A percentile compares a stretch with the other conserved stretches of the same genome.
phyloP scores from a whole-genome alignment of 225 moss, liverwort and hornwort genomes.

The Bryoerythrophyllum caledonicum region DNA sequence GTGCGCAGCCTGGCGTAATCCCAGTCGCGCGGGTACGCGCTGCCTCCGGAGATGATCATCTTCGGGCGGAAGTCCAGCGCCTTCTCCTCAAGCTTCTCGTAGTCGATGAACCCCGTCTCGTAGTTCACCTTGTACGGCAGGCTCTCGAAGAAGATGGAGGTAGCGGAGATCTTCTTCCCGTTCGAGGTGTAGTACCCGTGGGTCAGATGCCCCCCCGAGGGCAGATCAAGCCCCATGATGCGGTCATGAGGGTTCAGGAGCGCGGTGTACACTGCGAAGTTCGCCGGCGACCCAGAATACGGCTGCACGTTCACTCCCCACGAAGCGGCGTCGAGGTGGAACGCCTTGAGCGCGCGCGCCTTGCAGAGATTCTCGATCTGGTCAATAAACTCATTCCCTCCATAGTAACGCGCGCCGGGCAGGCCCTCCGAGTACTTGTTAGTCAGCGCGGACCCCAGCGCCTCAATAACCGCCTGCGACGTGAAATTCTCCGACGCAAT shows the following conservation, averaged over 20 bases:
- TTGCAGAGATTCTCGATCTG: constrained; percentile 64
- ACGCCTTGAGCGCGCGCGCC: constrained; percentile 56
- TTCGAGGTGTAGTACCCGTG: constrained; percentile 90
- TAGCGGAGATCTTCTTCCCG: constrained; percentile 97
- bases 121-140: constrained; percentile 96
- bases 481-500: constrained; percentile 69
- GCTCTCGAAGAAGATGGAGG: constrained; percentile 95
- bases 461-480: constrained; percentile 60
- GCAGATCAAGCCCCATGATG: constrained; percentile 66
- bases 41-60: constrained; percentile 93
- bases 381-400: constrained; percentile 67
- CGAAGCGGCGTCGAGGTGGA: constrained; percentile 42
- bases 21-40: constrained; percentile 95
- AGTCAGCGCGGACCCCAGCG: constrained; percentile 51
- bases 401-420: constrained; percentile 61
- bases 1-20: constrained; percentile 66
- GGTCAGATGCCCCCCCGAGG: constrained; percentile 77
- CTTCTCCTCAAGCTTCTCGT: constrained; percentile 96
- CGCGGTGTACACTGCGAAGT: constrained; percentile 69
- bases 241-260: constrained; percentile 66
- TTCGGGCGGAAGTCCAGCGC: constrained; percentile 89
- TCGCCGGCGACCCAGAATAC: constrained; percentile 62
- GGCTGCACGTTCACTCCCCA: constrained; percentile 82
- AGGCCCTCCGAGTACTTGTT: constrained; percentile 70
- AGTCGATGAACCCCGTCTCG: constrained; percentile 82